phyloP scores from a whole-genome alignment of 1,284 basidiomycete genomes.

The Boletus semigastroideus region DNA sequence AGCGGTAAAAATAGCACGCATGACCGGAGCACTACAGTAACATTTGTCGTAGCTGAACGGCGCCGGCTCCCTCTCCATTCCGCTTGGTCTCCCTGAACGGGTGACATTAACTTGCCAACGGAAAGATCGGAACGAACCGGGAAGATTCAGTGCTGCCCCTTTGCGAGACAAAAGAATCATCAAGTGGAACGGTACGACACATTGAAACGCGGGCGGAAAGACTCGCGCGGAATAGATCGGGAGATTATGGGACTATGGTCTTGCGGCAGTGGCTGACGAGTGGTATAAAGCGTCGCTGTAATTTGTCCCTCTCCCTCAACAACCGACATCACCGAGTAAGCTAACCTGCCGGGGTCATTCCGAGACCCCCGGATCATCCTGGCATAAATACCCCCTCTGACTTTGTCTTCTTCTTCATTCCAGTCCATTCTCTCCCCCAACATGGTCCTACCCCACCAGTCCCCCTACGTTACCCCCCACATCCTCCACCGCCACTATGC shows the following conservation, averaged over 20 bases:
- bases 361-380: constrained; percentile 28
- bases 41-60: not conserved
- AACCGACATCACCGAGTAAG: constrained; percentile 22
- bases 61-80: constrained; percentile 10
- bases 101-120: not conserved
- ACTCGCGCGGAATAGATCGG: constrained; percentile 30
- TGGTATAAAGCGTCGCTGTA: constrained; percentile 31
- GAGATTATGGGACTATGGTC: constrained; percentile 38
- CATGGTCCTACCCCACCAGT: constrained; percentile 64
- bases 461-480: constrained; percentile 81
- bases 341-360: constrained; percentile 17
- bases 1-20: constrained; percentile 6
- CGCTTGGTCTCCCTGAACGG: not conserved
- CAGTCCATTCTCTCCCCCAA: constrained; percentile 16
- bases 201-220: constrained; percentile 18
- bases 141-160: not conserved
- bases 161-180: constrained; percentile 1
- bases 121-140: constrained; percentile 24
- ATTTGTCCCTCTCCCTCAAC: not conserved
- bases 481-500: constrained; percentile 83
- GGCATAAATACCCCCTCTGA: constrained; percentile 15
- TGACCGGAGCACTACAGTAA: not conserved
- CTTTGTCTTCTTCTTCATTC: not conserved
- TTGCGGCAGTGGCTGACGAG: constrained; percentile 28
- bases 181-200: not conserved